A percentile compares a stretch with the other conserved stretches of the same genome.
Evolutionary conservation across 495 filamentous ascomycete species (phyloP).

Genomic region (Hyaloscypha bicolor): DNA sequence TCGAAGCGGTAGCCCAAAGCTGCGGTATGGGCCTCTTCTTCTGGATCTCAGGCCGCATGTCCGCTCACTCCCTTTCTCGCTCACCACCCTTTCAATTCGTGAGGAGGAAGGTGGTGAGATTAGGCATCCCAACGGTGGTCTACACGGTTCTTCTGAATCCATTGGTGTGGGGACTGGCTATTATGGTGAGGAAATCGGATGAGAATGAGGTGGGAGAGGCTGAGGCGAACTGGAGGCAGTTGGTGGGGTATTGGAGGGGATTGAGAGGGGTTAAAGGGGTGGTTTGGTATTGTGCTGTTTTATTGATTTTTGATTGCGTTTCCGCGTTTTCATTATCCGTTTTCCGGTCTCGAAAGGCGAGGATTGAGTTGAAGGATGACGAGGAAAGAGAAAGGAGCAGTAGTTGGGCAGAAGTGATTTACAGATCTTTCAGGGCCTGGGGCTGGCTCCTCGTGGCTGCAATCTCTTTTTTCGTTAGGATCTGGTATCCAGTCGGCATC

Average conservation of each 20-base stretch:
- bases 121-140: slow-evolving; percentile 11
- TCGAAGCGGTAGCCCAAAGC: slow-evolving; percentile 15
- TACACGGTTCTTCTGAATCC: slow-evolving; percentile 10
- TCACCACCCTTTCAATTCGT: slow-evolving; percentile 4
- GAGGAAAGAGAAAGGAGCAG: no score
- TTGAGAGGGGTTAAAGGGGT: slow-evolving; percentile 16
- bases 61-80: slow-evolving; percentile 12
- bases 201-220: not conserved
- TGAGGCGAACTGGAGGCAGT: not conserved
- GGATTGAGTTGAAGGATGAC: not conserved
- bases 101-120: slow-evolving; percentile 10
- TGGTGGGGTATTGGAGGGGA: not conserved
- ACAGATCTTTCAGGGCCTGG: not conserved
- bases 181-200: not conserved
- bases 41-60: slow-evolving; percentile 20
- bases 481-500: slow-evolving; percentile 16
- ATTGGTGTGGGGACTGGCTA: not conserved
- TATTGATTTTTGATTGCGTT: slow-evolving; percentile 19
- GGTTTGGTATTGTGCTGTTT: slow-evolving; percentile 22
- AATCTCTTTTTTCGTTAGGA: slow-evolving; percentile 8
- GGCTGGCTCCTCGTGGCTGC: slow-evolving; percentile 12
- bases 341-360: not conserved
- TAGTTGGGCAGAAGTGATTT: not conserved
- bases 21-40: slow-evolving; percentile 22
- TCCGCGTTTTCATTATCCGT: not conserved